Percentiles rank a stretch among this genome's conserved stretches.
These are phyloP conservation scores for Eucalyptus decipiens DNA, from an alignment of 345 rosid genomes.

Conservation along the genomic window DNA sequence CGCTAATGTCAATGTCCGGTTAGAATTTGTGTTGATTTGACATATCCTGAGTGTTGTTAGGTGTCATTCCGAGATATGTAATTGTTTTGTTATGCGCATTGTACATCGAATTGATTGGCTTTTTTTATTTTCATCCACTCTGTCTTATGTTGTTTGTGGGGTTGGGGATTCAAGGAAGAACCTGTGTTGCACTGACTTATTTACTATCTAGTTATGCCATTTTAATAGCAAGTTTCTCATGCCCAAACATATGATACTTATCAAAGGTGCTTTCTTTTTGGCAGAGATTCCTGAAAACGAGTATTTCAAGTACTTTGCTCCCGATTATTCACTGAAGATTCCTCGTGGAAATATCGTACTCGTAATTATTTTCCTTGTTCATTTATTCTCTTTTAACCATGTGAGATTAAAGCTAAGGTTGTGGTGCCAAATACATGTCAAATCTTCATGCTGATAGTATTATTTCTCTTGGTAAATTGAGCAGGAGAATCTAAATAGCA, in stretches of 20 bases:
- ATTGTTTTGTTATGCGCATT: neutral
- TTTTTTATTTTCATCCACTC: neutral
- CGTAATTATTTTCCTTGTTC: conserved; percentile 24
- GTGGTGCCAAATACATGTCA: neutral
- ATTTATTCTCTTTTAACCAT: neutral
- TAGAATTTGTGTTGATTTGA: neutral
- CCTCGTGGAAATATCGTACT: conserved; percentile 53
- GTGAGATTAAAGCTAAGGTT: neutral
- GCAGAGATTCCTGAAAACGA: conserved; percentile 95
- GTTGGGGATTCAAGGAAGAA: neutral
- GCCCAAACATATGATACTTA: neutral
- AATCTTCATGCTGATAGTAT: neutral
- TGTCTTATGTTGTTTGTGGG: neutral
- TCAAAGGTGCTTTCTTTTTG: neutral
- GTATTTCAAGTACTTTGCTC: conserved; percentile 78
- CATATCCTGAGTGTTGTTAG: neutral
- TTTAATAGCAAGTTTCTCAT: neutral
- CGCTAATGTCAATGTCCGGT: no score
- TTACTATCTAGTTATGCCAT: neutral
- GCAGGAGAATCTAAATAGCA: conserved; percentile 91
- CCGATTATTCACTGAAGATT: conserved; percentile 74
- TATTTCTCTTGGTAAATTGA: neutral
- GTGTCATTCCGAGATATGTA: neutral
- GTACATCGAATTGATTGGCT: neutral
- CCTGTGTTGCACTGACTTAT: neutral